Conservation (phyloP, 768 basidiomycete species). For the Tricholoma hemisulphureum region DNA sequence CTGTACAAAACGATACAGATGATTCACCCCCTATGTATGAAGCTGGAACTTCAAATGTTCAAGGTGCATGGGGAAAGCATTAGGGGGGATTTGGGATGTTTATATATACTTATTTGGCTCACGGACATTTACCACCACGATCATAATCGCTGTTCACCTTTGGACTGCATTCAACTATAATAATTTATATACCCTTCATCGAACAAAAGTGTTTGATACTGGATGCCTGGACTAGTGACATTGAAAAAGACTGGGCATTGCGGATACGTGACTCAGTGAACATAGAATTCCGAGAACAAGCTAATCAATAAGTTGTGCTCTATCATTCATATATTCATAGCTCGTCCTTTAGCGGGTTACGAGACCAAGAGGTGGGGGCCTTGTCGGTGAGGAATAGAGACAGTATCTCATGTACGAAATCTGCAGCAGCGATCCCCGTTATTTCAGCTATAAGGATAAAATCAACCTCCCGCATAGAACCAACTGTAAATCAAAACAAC, state of each 20-base stretch:
- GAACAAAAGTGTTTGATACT: too few species aligned
- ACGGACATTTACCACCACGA: not conserved
- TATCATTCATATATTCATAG: conserved; percentile 8
- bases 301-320: not conserved
- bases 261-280: too few species aligned
- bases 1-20: conserved; percentile 32
- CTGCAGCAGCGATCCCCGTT: conserved; percentile 67
- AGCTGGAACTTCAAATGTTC: conserved; percentile 42
- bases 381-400: conserved; percentile 52
- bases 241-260: too few species aligned
- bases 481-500: conserved; percentile 11
- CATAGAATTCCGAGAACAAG: too few species aligned
- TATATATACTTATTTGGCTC: not conserved
- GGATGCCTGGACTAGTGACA: too few species aligned
- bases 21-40: conserved; percentile 73
- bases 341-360: conserved; percentile 7
- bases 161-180: too few species aligned
- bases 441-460: conserved; percentile 50
- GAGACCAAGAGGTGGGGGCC: conserved; percentile 26
- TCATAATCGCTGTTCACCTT: too few species aligned
- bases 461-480: not conserved
- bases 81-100: conserved; percentile 10
- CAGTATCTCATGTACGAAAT: conserved; percentile 67
- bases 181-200: too few species aligned
- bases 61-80: conserved; percentile 55